Evolutionary conservation across 495 filamentous ascomycete species (phyloP).

Genomic region (Aspergillus heteromorphus): DNA sequence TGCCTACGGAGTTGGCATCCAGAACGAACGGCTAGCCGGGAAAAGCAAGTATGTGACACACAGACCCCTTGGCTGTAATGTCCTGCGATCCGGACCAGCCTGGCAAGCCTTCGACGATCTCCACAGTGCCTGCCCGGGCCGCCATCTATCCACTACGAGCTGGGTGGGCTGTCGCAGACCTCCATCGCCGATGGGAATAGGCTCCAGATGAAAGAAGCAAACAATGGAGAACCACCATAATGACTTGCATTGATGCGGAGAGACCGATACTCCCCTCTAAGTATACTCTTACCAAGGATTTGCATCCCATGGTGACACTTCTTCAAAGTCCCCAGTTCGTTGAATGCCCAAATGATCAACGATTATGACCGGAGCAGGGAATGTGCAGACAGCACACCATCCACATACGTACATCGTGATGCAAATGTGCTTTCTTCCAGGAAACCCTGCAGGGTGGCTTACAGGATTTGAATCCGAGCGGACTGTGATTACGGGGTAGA

Average conservation of each 20-base stretch:
- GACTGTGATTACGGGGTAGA: background rate
- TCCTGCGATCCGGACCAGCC: background rate
- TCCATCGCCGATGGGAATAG: background rate
- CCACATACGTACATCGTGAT: background rate
- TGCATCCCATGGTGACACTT: too few relatives aligned
- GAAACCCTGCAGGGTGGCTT: slow-evolving; percentile 12
- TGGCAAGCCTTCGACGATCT: background rate
- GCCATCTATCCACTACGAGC: background rate
- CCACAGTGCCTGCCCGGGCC: background rate
- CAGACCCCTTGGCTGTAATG: slow-evolving; percentile 1
- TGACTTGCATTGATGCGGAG: background rate
- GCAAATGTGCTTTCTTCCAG: slow-evolving; percentile 2
- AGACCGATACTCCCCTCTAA: background rate
- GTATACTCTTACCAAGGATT: background rate
- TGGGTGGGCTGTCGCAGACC: background rate
- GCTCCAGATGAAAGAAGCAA: background rate
- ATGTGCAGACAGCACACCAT: background rate
- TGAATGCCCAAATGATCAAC: background rate
- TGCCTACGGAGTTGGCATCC: slow-evolving; percentile 3
- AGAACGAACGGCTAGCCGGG: background rate
- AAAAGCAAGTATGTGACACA: slow-evolving; percentile 5
- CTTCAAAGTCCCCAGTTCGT: background rate
- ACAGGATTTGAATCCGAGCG: slow-evolving; percentile 5
- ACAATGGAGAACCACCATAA: background rate
- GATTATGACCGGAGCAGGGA: background rate